A percentile compares a stretch with the other conserved stretches of the same genome.
Conservation (phyloP, 2,329 filamentous ascomycete genomes). For the Hypoxylon sp. region DNA sequence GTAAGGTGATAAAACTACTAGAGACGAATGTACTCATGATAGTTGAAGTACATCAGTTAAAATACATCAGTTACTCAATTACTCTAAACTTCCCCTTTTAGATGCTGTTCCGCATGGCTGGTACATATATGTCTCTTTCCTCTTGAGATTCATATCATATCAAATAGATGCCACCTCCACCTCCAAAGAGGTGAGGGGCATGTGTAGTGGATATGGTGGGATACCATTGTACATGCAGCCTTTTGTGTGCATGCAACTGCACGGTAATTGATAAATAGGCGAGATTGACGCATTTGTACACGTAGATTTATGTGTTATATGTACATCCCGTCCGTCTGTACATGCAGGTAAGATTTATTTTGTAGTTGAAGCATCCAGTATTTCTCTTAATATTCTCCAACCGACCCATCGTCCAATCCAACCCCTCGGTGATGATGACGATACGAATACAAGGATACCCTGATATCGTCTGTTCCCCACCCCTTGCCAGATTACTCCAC, state of each 20-base stretch:
- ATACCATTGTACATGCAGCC: slow-evolving; percentile 3
- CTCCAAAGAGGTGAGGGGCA: slow-evolving; percentile 3
- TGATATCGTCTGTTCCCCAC: slow-evolving; percentile 24
- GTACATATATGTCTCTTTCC: neutral
- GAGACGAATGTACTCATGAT: neutral
- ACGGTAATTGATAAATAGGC: slow-evolving; percentile 29
- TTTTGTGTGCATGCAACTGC: slow-evolving; percentile 9
- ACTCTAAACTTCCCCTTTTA: slow-evolving; percentile 12
- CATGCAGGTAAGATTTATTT: no score
- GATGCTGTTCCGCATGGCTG: slow-evolving; percentile 19
- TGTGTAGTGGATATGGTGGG: slow-evolving; percentile 3
- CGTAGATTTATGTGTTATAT: neutral
- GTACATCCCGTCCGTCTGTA: slow-evolving; percentile 2
- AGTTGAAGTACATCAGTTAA: no score
- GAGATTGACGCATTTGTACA: slow-evolving; percentile 20
- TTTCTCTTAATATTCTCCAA: slow-evolving; percentile 22
- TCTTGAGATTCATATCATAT: slow-evolving; percentile 2
- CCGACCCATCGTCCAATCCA: slow-evolving; percentile 25
- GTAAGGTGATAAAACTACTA: neutral
- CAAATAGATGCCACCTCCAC: neutral
- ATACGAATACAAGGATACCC: slow-evolving; percentile 14
- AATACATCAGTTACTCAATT: neutral
- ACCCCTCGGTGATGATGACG: slow-evolving; percentile 23
- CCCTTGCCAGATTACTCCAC: slow-evolving; percentile 3
- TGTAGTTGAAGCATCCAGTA: slow-evolving; percentile 6